Evolutionary conservation across 805 yeast genomes (phyloP), one percentile per base, ranked within the genome.

Genomic region (Candida maesae): DNA sequence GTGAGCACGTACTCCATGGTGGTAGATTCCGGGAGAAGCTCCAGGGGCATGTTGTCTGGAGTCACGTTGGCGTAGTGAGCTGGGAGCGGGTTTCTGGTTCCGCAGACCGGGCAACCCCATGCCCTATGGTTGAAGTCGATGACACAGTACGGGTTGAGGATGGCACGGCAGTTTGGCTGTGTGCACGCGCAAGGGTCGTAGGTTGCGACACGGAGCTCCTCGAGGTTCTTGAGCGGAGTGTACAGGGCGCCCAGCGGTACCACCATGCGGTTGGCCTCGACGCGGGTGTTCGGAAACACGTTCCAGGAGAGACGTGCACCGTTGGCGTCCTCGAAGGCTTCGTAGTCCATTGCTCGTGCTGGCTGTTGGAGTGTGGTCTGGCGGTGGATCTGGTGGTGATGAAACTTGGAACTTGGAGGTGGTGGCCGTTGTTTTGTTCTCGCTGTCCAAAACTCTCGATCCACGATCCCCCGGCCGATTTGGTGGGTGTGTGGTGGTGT

Each of bases 211-310:
- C 87, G 82, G 47, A 88, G 69, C 49, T 82, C 89, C 45, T 82
- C 84, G 51, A 85, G 77, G 43, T 78, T 78, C 56, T 87, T 79
- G 53, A 93, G 74, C 8, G 99, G 99, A n/a, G 97, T 90, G 70
- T 89, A 93, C 47, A 93, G 68, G 41, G 96, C 83, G 31, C 97
- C 95, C 27, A 93, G 81, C 11, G 99, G 99, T 24, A 93, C 90
- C 15, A 91, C 95, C 57, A 89, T 84, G 52, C 93, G 84, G 55
- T 82, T 81, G 15, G 96, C 93, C 63, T 93, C 98, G 31, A 79
- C 78, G 52, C 89, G 79, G 28, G 96, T 82, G 31, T 85, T 79
- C 21, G 99, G 99, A 56, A 91, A 81, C 31, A 86, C 83, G 56
- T 81, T 83, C 89, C 93, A 85, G 6, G 90, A 71, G 58, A 81